Base-by-base conservation (phyloP, 2,329 filamentous ascomycete species). In the Cytospora schulzeri region DNA sequence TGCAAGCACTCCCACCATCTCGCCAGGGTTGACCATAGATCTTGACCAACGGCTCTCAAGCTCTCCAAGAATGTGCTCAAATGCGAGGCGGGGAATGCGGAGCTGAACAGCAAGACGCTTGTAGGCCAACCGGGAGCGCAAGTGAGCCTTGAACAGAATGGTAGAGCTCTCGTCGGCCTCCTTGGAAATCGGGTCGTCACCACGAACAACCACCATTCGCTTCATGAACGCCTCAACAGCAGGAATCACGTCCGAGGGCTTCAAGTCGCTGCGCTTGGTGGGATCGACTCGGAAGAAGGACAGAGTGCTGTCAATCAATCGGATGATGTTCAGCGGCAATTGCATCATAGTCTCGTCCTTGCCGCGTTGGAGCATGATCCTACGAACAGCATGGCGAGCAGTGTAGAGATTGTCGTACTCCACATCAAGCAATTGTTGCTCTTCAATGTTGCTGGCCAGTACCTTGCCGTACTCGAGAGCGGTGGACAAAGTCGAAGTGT, bases 1-100 rank as follows among this genome's bases (percentile, higher is more conserved):
- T 68, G 95, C 95, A 73, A 99, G 81, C 26, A 99, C 95, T 80
- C 95, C 95, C 63, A 99, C 95, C 95, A 99, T 99, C 76, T 99
- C 96, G 74, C 96, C 95, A 56, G 95, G 94, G 71, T 88, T 92
- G 67, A 97, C 93, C 71, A 91, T 88, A 55, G 94, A 87, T 72
- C 91, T 89, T 41, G 91, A 87, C 85, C 96, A 99, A 67, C 93
- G 88, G 73, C 87, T 93, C 78, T 96, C 91, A 50, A 99, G 82
- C 71, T 97, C 93, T 69, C 95, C 95, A 48, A 99, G 77, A 55
- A 99, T 88, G 74, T 97, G 93, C 67, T 95, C 90, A 73, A 99
- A 94, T 1, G 95, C 94, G 68, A 97, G 85, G 77, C 92, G 95
- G 80, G 92, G 96, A 70, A 99, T 80, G 15, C 89, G 90, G 73